Evolutionary conservation across 192 early-diverging fungal genomes (phyloP).

Genomic region (Allomyces macrogynus): DNA sequence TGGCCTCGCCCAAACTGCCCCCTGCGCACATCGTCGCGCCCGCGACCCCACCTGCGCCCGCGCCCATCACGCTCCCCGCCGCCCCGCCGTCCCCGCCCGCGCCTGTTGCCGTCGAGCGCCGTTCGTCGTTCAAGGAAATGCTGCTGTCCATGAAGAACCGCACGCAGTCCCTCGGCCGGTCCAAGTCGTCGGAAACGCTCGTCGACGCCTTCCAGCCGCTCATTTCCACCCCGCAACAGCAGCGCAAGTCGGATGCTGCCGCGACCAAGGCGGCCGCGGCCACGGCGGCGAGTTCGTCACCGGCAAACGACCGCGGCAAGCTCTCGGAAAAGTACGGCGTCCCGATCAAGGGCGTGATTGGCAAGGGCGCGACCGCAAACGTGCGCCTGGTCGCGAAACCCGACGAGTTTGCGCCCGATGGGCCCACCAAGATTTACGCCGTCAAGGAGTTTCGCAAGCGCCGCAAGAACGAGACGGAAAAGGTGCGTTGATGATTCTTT

Average conservation of each 20-base stretch:
- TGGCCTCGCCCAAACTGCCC: too few species aligned
- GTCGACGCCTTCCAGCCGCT: neutral
- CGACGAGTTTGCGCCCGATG: constrained; percentile 9
- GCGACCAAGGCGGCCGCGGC: too few species aligned
- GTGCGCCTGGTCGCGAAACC: constrained; percentile 70
- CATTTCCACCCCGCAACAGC: neutral
- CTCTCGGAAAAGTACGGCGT: constrained; percentile 57
- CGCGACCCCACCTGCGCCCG: too few species aligned
- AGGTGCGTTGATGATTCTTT: constrained; percentile 8
- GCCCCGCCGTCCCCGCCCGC: too few species aligned
- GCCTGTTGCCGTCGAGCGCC: neutral
- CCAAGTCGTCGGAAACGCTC: neutral
- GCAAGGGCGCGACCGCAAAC: constrained; percentile 76
- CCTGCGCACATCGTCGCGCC: too few species aligned
- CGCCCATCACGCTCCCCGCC: too few species aligned
- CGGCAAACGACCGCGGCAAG: constrained; percentile 10
- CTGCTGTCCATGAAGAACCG: neutral
- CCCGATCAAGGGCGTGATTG: constrained; percentile 52
- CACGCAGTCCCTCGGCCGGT: neutral
- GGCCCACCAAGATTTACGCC: constrained; percentile 21
- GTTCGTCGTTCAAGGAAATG: neutral
- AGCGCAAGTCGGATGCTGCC: too few species aligned
- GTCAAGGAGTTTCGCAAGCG: constrained; percentile 88
- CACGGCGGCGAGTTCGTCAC: neutral
- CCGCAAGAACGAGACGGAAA: constrained; percentile 60